Evolutionary conservation across 768 basidiomycete genomes (phyloP), one percentile per base, ranked within the genome.

Genomic region (Lyophyllum shimeji): DNA sequence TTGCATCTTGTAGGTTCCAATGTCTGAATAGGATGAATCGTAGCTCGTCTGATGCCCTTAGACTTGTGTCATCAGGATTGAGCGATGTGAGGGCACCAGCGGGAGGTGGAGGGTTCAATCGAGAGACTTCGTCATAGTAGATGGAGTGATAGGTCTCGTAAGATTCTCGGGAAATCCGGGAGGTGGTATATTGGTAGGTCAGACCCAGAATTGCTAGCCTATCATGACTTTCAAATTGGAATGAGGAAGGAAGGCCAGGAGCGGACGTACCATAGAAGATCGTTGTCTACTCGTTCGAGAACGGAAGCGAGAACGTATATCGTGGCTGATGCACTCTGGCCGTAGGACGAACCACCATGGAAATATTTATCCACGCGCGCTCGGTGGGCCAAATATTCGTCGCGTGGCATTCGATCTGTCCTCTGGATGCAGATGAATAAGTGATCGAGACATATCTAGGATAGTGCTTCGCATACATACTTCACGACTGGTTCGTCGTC

Each of bases 1-100:
- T 98, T 11, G 95, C 87, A 66, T 99, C 97, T 67, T 98, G 98
- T 45, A 99, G 73, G 27, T 90, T 98, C 97, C 97, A 99, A 74
- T 98, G 97, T 54, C 96, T 82, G 68, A 95, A 95, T 52, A 98
- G 81, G 74, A 88, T 95, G 70, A 99, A 98, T 23, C 97, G 82
- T 52, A 98, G 76, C 70, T 99, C 97, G 50, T 95, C 93, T 29
- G 85, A 86, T 39, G 87, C 78, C 37, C 92, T 83, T 60, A 99
- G 85, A 27, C 87, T 84, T 55, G 79, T 75, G 67, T 98, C 95
- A 62, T 98, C 95, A 1, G 96, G 90, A 59, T 81, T 83, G 23
- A 85, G 73, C 0, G 85, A 81, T 51, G 79, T 77, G 57, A 71
- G 60, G 11, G 71, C 66, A 47, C 63, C 65, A 64, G 77, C 53